Conservation (phyloP, 257 asterid genomes). For the Scutellaria barbata region DNA sequence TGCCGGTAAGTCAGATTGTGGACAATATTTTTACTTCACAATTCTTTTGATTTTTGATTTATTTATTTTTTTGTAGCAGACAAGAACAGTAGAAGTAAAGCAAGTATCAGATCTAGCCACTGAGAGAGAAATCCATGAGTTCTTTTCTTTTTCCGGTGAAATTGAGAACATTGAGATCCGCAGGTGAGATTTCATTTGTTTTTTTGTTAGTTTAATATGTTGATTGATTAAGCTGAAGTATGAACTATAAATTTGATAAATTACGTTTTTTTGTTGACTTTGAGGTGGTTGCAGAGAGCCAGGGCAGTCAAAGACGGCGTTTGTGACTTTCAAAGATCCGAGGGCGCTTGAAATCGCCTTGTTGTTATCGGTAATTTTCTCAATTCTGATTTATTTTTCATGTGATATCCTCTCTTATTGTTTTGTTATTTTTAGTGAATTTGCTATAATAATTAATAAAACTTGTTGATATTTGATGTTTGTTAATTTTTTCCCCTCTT, state of each 20-base stretch:
- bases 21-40: neutral
- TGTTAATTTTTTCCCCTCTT: constrained; percentile 1
- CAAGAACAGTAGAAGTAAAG: constrained; percentile 70
- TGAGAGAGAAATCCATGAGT: constrained; percentile 92
- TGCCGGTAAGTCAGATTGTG: constrained; percentile 57
- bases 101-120: constrained; percentile 86
- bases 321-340: constrained; percentile 89
- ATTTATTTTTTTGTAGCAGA: constrained; percentile 38
- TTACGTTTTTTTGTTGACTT: constrained; percentile 17
- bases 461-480: constrained; percentile 4
- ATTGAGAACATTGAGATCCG: constrained; percentile 84
- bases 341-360: constrained; percentile 93
- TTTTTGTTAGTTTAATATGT: neutral
- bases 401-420: neutral
- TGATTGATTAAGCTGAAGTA: neutral
- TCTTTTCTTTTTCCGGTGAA: constrained; percentile 94
- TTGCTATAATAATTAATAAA: neutral
- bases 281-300: constrained; percentile 58
- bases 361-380: constrained; percentile 69
- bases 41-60: constrained; percentile 13
- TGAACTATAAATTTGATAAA: neutral
- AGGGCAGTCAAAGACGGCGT: constrained; percentile 69
- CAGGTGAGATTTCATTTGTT: constrained; percentile 45
- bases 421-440: neutral
- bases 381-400: neutral